Base-by-base conservation (phyloP, 2,329 filamentous ascomycete species). In the Talaromyces sp. region DNA sequence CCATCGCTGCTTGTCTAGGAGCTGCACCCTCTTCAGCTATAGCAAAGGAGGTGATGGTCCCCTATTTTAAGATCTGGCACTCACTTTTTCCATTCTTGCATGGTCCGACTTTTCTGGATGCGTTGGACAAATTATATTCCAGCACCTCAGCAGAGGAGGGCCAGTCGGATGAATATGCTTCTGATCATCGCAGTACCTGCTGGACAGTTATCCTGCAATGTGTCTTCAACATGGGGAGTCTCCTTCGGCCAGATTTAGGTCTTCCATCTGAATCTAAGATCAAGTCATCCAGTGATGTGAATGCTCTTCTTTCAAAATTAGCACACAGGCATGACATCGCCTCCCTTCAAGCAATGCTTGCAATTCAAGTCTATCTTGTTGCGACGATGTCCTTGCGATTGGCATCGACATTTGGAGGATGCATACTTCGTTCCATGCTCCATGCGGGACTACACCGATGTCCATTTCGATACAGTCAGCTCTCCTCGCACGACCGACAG, bases 51-150 rank as follows among this genome's bases (percentile, higher is more conserved):
- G 67, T 81, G 2, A 71, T 80, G 47, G 76, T 79, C 64, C 65
- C 71, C 16, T 82, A 80, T 56, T 82, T 82, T 61, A 75, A 72
- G 57, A 70, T 75, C 9, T 82, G 79, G 78, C 80, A 82, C 69
- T 78, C 78, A 0, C 65, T 82, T 11, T 79, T 81, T 52, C 80
- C 80, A 0, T 81, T 82, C 54, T 58, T 82, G 3, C 78, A 81
- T 43, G 80, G 80, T 0, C 79, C 77, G 1, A 75, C 74, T 1
- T 80, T 81, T 43, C 59, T 81, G 20, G 70, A 74, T 29, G 70
- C 75, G 13, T 70, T 82, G 58, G 72, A 80, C 35, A 58, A 61
- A 10, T 67, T 80, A 36, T 80, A 80, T 58, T 64, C 62, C 1
- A 52, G 55, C n/a, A 30, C 24, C 13, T 10, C 44, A 20, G 10